Evolutionary conservation across 441 rosid species (phyloP).

Genomic region (Adansonia gregorii): DNA sequence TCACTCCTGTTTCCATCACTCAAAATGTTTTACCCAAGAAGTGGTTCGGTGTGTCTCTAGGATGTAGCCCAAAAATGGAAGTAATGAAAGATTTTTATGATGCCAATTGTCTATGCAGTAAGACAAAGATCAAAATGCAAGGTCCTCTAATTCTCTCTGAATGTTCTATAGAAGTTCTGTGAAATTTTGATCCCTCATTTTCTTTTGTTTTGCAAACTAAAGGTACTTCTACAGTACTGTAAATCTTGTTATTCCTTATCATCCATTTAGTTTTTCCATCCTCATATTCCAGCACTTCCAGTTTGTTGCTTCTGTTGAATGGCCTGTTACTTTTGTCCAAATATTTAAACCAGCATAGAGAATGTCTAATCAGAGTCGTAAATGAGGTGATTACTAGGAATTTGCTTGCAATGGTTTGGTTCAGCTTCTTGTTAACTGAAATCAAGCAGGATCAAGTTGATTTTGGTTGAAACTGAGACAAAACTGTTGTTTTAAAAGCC

Average conservation of each 20-base stretch:
- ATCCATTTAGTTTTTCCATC: neutral
- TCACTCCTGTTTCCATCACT: neutral
- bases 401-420: neutral
- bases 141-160: neutral
- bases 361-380: neutral
- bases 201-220: conserved; percentile 11
- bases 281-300: neutral
- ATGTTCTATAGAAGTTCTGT: conserved; percentile 14
- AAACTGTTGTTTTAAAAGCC: neutral
- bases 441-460: neutral
- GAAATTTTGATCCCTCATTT: neutral
- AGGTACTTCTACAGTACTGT: neutral
- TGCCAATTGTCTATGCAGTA: neutral
- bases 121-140: neutral
- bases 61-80: neutral
- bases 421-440: neutral
- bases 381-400: neutral
- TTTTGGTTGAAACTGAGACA: conserved; percentile 11
- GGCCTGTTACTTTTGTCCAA: neutral
- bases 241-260: conserved; percentile 5
- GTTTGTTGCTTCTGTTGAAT: neutral
- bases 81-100: neutral
- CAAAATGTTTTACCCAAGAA: conserved; percentile 2
- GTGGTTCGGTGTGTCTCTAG: neutral
- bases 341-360: neutral